Evolutionary conservation across 768 basidiomycete genomes (phyloP), one percentile per base, ranked within the genome.

Genomic region (Naganishia vishniacii): DNA sequence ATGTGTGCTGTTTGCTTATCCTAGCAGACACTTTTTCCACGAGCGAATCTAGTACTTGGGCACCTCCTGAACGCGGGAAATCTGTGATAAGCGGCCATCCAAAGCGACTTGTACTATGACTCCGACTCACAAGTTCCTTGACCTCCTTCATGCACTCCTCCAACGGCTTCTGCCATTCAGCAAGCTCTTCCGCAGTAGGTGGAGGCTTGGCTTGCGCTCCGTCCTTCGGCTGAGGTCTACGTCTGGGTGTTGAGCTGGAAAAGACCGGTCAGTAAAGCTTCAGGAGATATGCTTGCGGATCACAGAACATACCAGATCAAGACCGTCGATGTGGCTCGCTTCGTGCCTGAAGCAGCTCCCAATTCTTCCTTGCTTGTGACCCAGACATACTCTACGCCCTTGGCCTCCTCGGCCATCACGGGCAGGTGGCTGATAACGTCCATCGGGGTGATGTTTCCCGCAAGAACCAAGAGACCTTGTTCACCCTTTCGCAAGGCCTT

Each of bases 351-450:
- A 18, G 93, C 90, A 70, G 88, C 86, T 0, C 95, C 95, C 29
- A 99, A 86, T 73, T 94, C 91, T 78, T 98, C 95, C 64, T 78
- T 78, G 72, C 75, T 75, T 62, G 75, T 65, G 9, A 78, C 74
- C 77, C 77, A 78, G 48, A 70, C 70, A 65, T 76, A 78, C 67
- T 76, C 73, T 23, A 78, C 76, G 61, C 75, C 75, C 26, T 37
- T 82, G 11, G 91, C 88, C 76, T 99, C 95, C 80, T 99, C 95
- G 48, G 89, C 87, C 74, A 99, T 81, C 11, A 97, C 81, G 5
- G 95, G 95, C 56, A 99, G 82, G 80, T 98, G 95, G 34, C 93
- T 93, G 72, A 98, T 92, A 70, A 99, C 95, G 80, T 99, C 95
- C 72, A 98, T 88, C 12, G 95, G 95, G 66, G 89, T 94, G 76